Base-by-base conservation (phyloP, 208 protist species). In the Trypanosoma caninum region DNA sequence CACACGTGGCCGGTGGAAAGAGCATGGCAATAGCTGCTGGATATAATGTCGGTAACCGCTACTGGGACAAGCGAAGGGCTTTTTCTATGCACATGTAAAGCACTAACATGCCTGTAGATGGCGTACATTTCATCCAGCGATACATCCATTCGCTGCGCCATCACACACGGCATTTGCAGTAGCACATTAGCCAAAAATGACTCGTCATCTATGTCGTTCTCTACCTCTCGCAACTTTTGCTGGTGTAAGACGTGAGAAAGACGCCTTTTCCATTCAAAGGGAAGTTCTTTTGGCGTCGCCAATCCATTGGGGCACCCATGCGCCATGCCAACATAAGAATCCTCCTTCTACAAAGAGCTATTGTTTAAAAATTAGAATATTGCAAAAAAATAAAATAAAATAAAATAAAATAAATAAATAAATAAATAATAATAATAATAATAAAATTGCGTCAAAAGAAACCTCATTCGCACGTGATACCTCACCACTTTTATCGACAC, bases 1-100 rank as follows among this genome's bases (percentile, higher is more conserved):
- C 56, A 66, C 10, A 51, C 37, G 38, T 80, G 48, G 0, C 80
- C 75, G 5, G 78, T 88, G 11, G 75, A 46, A 30, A 89, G 55
- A 13, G 54, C 23, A 20, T 50, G 7, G 11, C 31, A 40, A 40
- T 59, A 33, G 40, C 44, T 27, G 11, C 16, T 13, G 20, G 57
- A 53, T n/a, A 62, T 25, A 0, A 57, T 38, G 23, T 53, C 47
- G 6, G 62, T 42, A n/a, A 78, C 52, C 13, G 61, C 51, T 16
- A 50, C 44, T 14, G 51, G 50, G 23, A 33, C 14, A 13, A 62
- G 14, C 30, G 30, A 20, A 31, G 44, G 50, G 8, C 23, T 18
- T 20, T 30, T 20, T 9, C 7, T n/a, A 4, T 20, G 14, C 33
- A 63, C 16, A 45, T 63, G 2, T 23, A 28, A 16, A 31, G 30